Conservation (phyloP, 148 eudicot genomes). For the Chenopodium berlandieri region DNA sequence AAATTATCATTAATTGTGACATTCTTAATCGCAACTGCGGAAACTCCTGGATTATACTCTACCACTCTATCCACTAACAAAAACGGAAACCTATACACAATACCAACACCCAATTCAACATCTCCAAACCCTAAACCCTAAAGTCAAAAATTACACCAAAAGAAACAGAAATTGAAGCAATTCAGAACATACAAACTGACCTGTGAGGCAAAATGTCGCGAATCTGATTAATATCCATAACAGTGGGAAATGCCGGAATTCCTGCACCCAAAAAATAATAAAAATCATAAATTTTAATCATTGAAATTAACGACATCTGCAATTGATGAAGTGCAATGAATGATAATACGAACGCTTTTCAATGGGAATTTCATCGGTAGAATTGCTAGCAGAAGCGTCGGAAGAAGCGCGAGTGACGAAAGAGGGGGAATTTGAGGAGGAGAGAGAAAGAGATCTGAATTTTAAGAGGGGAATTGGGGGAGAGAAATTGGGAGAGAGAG, state of each 20-base stretch:
- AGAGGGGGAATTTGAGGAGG: slow-evolving; percentile 20
- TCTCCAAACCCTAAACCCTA: slow-evolving; percentile 13
- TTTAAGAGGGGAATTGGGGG: slow-evolving; percentile 16
- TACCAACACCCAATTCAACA: slow-evolving; percentile 1
- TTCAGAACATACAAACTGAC: slow-evolving; percentile 32
- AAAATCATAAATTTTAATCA: not conserved
- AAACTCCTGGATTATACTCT: slow-evolving; percentile 80
- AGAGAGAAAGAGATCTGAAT: slow-evolving; percentile 42
- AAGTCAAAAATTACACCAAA: not conserved
- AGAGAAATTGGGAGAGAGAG: slow-evolving; percentile 19
- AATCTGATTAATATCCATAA: slow-evolving; percentile 87
- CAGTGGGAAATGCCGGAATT: slow-evolving; percentile 81
- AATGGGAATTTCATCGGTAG: slow-evolving; percentile 48
- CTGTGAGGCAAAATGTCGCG: slow-evolving; percentile 91
- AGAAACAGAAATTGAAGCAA: not conserved
- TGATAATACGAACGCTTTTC: slow-evolving; percentile 51
- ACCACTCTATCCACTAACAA: slow-evolving; percentile 96
- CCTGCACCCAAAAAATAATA: slow-evolving; percentile 33
- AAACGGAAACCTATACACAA: slow-evolving; percentile 68
- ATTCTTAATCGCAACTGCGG: slow-evolving; percentile 94
- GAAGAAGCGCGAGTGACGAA: slow-evolving; percentile 38
- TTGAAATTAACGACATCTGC: not conserved
- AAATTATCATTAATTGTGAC: slow-evolving; percentile 96
- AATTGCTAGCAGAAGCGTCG: slow-evolving; percentile 16
- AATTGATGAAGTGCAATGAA: not conserved